Percentiles rank a stretch among this genome's conserved stretches.
Conservation (phyloP, 2,329 filamentous ascomycete genomes). For the Zymoseptoria pseudotritici region DNA sequence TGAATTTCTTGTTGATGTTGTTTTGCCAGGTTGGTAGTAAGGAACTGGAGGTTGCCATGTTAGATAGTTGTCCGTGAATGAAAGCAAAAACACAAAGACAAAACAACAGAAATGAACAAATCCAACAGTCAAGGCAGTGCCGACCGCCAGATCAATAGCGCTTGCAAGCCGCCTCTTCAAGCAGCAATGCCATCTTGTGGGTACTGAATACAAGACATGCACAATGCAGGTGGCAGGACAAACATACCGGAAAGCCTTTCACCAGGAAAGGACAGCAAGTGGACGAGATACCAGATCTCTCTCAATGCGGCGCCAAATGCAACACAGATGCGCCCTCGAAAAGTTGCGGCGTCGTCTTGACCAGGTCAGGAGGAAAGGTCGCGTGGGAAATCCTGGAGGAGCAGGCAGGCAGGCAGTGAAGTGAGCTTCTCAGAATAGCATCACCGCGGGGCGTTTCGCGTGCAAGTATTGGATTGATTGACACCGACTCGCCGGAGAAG, state of each 20-base stretch:
- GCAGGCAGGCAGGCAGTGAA: conserved; percentile 4
- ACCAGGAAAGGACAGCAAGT: conserved; percentile 25
- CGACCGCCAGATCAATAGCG: conserved; percentile 18
- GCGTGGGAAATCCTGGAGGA: conserved; percentile 9
- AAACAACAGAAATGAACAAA: conserved; percentile 1
- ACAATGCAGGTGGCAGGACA: conserved; percentile 11
- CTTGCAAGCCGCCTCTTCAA: conserved; percentile 12
- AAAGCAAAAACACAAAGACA: background rate
- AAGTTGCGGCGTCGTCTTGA: conserved; percentile 8
- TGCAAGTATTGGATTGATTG: background rate
- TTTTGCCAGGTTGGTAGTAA: conserved; percentile 22
- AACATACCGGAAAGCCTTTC: conserved; percentile 28
- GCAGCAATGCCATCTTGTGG: background rate
- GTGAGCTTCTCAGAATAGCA: conserved; percentile 24
- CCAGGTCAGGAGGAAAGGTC: conserved; percentile 11
- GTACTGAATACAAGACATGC: background rate
- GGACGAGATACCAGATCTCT: conserved; percentile 28
- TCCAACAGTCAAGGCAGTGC: background rate
- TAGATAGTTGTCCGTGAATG: conserved; percentile 10
- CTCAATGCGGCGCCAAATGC: conserved; percentile 22
- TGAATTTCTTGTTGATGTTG: conserved; percentile 10
- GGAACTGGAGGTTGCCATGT: conserved; percentile 24
- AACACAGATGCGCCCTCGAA: conserved; percentile 17
- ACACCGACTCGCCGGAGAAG: background rate
- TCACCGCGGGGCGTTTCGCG: conserved; percentile 23